Conservation (phyloP, 495 filamentous ascomycete species). For the Xylaria acuta region DNA sequence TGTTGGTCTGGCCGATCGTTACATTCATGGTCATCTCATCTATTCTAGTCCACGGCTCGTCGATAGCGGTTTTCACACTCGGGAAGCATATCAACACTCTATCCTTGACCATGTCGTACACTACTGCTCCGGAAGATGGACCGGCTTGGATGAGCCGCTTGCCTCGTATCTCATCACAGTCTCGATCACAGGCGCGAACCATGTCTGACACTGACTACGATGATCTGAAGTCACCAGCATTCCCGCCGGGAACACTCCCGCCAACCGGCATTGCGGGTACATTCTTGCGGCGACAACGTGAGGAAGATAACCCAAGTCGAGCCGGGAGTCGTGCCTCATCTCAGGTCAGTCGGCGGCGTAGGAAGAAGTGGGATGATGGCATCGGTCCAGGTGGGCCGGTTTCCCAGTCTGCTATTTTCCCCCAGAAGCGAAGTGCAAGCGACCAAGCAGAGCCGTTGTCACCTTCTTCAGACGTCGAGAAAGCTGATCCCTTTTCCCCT, state of each 20-base stretch:
- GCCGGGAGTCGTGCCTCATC: constrained; percentile 64
- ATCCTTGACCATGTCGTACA: constrained; percentile 94
- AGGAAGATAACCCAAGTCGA: constrained; percentile 69
- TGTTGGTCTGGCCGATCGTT: constrained; percentile 94
- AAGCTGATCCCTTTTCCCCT: constrained; percentile 30
- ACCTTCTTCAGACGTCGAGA: constrained; percentile 32
- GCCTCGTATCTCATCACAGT: constrained; percentile 84
- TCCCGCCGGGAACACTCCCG: constrained; percentile 79
- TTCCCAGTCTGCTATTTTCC: constrained; percentile 86
- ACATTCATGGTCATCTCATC: constrained; percentile 93
- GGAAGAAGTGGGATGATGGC: constrained; percentile 71
- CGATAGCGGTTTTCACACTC: constrained; percentile 96
- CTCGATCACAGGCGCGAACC: constrained; percentile 85
- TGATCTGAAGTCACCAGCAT: constrained; percentile 65
- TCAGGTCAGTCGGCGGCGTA: constrained; percentile 65
- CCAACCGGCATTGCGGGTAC: constrained; percentile 75
- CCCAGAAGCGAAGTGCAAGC: constrained; percentile 60
- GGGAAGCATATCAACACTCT: constrained; percentile 99
- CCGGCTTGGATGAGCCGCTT: constrained; percentile 94
- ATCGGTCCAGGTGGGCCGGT: constrained; percentile 87
- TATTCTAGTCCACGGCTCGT: constrained; percentile 96
- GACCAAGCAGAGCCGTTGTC: constrained; percentile 40
- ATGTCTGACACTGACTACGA: constrained; percentile 59
- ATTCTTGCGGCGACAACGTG: constrained; percentile 81
- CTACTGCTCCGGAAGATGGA: constrained; percentile 84